Evolutionary conservation across 768 basidiomycete genomes (phyloP), one percentile per base, ranked within the genome.

Genomic region (Chalciporus chontae): DNA sequence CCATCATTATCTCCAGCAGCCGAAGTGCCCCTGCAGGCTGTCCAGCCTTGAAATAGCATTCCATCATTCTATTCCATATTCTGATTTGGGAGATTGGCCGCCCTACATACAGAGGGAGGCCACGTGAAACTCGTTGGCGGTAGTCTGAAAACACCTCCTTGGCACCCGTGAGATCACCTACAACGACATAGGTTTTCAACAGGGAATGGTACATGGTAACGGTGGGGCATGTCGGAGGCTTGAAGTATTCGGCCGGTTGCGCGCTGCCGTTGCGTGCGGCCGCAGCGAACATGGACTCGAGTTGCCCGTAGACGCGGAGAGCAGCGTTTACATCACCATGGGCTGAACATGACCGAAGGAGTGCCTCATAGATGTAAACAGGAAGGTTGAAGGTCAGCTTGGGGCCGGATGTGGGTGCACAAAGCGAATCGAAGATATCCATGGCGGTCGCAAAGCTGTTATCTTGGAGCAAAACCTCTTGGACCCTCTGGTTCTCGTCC

Each of bases 21-120:
- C 66, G 79, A 9, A 92, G 59, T 8, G 83, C 91, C 40, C 77
- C 78, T 18, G 79, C 80, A 0, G 85, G 76, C 44, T 81, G 68
- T 1, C 82, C 82, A 34, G 72, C 77, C 34, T 72, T 75, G 73
- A 94, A 85, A 65, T 88, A 85, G 0, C 83, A 77, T 42, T 81
- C 75, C 31, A 94, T 81, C 84, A 91, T 90, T 58, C 77, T 72
- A 56, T 89, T 87, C 81, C 81, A 92, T 2, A 84, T 70, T 34
- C 71, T 62, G 40, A 85, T 68, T 44, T 77, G 74, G 18, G 69
- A 62, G 26, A 46, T 51, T 42, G 50, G 40, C 21, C 53, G 44
- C 9, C 52, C 66, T 48, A 64, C 60, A 39, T 47, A 46, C 5
- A 46, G 44, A 14, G 64, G 45, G 8, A 61, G 65, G 8, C 74